A percentile compares a stretch with the other conserved stretches of the same genome.
phyloP scores from a whole-genome alignment of 108 stramenopile species.

The Skeletonema costatum region DNA sequence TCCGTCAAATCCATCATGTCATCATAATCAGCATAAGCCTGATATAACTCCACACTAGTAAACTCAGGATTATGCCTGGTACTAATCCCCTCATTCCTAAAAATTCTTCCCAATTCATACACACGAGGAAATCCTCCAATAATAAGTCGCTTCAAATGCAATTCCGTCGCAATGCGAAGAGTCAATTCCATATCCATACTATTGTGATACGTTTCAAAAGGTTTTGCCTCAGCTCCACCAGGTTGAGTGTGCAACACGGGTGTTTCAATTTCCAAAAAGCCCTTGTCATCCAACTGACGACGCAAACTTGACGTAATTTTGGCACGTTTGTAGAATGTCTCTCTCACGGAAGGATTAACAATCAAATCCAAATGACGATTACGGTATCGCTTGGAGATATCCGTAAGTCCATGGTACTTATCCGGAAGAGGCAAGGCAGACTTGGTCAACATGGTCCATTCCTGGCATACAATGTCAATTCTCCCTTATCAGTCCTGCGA shows the following conservation, averaged over 20 bases:
- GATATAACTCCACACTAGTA: slow-evolving; percentile 97
- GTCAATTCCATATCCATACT: slow-evolving; percentile 92
- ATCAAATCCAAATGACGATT: slow-evolving; percentile 95
- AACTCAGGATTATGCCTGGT: slow-evolving; percentile 99
- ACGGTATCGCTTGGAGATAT: slow-evolving; percentile 94
- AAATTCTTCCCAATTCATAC: slow-evolving; percentile 98
- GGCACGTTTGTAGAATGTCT: slow-evolving; percentile 92
- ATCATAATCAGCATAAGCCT: slow-evolving; percentile 96
- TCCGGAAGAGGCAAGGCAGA: slow-evolving; percentile 93
- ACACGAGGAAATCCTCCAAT: slow-evolving; percentile 97
- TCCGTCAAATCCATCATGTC: slow-evolving; percentile 98
- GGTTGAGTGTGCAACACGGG: slow-evolving; percentile 92
- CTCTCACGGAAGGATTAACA: slow-evolving; percentile 91
- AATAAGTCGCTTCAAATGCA: slow-evolving; percentile 95
- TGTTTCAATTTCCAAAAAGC: slow-evolving; percentile 99
- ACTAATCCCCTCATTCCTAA: slow-evolving; percentile 98
- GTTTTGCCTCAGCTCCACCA: slow-evolving; percentile 98
- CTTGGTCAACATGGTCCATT: slow-evolving; percentile 98
- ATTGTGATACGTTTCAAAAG: slow-evolving; percentile 98
- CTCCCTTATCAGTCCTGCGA: slow-evolving; percentile 96
- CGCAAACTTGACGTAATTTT: slow-evolving; percentile 89
- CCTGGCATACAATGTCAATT: slow-evolving; percentile 92
- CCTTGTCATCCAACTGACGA: slow-evolving; percentile 83
- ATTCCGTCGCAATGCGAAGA: slow-evolving; percentile 98
- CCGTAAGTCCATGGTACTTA: slow-evolving; percentile 94